Evolutionary conservation across 1,284 basidiomycete genomes (phyloP).

Genomic region (Anthracocystis setariae): DNA sequence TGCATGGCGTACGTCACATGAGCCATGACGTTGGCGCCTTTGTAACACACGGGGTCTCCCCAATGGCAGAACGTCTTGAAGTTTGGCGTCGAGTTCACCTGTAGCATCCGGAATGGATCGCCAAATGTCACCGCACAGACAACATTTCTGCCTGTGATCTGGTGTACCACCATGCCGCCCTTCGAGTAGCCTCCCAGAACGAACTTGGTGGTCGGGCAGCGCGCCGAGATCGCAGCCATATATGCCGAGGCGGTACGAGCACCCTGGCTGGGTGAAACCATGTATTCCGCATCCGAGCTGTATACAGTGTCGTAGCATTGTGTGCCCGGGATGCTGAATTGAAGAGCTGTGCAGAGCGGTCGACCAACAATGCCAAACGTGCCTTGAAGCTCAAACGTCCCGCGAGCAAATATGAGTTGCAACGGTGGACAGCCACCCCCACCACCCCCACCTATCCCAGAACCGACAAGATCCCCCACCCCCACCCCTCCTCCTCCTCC

Average conservation of each 20-base stretch:
- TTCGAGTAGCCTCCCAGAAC: constrained; percentile 31
- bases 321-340: constrained; percentile 20
- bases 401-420: constrained; percentile 40
- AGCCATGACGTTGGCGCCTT: constrained; percentile 33
- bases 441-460: neutral
- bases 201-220: constrained; percentile 31
- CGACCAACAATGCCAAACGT: constrained; percentile 38
- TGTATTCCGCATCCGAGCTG: constrained; percentile 26
- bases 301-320: constrained; percentile 36
- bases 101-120: constrained; percentile 24
- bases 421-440: constrained; percentile 24
- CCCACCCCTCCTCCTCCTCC: neutral
- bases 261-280: constrained; percentile 14
- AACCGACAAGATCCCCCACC: neutral
- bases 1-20: constrained; percentile 21
- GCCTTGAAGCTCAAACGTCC: constrained; percentile 35
- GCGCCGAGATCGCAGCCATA: constrained; percentile 8
- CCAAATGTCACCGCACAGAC: constrained; percentile 44
- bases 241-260: constrained; percentile 10
- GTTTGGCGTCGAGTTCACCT: constrained; percentile 12
- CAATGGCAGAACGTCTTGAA: constrained; percentile 24
- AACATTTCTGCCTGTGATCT: constrained; percentile 15
- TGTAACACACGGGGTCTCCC: constrained; percentile 36
- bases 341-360: constrained; percentile 25
- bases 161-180: constrained; percentile 37